Conservation (phyloP, 306 rosid genomes). For the Casuarina glauca region DNA sequence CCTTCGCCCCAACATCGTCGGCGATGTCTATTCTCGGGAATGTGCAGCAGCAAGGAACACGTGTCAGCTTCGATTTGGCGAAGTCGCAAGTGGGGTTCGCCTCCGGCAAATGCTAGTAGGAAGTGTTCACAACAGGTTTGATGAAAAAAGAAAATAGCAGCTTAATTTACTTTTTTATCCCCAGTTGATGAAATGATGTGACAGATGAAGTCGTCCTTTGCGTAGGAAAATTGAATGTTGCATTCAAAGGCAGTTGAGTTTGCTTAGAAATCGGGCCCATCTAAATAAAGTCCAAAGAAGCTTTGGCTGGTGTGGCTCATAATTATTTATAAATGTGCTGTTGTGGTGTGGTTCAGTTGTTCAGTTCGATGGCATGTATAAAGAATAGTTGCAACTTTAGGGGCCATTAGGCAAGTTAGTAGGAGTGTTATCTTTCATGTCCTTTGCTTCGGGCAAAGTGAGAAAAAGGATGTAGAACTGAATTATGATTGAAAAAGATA, state of each 20-base stretch:
- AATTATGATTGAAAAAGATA: too few species aligned
- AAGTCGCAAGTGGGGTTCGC: slow-evolving; percentile 68
- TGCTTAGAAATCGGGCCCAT: slow-evolving; percentile 16
- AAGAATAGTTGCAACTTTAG: neutral
- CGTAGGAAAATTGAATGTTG: neutral
- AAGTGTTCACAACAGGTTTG: neutral
- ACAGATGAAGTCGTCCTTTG: neutral
- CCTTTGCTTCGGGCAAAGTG: too few species aligned
- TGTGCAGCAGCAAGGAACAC: slow-evolving; percentile 96
- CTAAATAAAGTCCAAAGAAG: neutral
- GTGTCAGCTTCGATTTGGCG: slow-evolving; percentile 75
- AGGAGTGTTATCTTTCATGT: neutral
- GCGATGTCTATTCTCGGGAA: slow-evolving; percentile 72
- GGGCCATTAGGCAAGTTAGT: neutral
- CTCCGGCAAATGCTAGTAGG: slow-evolving; percentile 54
- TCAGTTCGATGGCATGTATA: slow-evolving; percentile 21
- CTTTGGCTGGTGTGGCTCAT: slow-evolving; percentile 18
- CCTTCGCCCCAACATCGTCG: slow-evolving; percentile 83
- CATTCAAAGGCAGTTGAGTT: neutral
- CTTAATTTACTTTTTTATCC: slow-evolving; percentile 30
- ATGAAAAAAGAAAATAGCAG: neutral
- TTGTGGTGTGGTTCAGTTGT: neutral
- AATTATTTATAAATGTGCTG: slow-evolving; percentile 20
- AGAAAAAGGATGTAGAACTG: too few species aligned
- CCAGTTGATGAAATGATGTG: neutral